Percentiles rank a stretch among this genome's conserved stretches.
These are phyloP conservation scores for Saccharomycopsis lassenensis DNA, from an alignment of 805 yeast species.

Conservation along the genomic window DNA sequence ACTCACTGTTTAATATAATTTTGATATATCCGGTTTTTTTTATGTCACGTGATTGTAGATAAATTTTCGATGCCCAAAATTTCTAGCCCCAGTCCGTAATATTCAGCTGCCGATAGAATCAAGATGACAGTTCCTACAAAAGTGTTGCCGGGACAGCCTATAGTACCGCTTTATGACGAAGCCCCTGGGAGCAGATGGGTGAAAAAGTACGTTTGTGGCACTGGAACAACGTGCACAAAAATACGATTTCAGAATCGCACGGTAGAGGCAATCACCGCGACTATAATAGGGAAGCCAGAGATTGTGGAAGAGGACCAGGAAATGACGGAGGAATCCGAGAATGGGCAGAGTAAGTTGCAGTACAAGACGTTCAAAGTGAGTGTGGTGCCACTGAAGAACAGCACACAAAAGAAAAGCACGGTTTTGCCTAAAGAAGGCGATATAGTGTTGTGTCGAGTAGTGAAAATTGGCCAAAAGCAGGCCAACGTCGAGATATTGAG, in stretches of 20 bases:
- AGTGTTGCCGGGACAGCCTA: slow-evolving; percentile 18
- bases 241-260: not conserved
- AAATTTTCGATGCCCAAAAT: no score
- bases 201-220: slow-evolving; percentile 10
- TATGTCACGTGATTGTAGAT: no score
- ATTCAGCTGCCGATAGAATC: slow-evolving; percentile 1
- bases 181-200: not conserved
- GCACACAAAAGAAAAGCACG: slow-evolving; percentile 19
- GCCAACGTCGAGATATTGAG: slow-evolving; percentile 69
- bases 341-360: not conserved
- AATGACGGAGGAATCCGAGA: not conserved
- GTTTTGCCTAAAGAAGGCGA: slow-evolving; percentile 78
- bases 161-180: slow-evolving; percentile 14
- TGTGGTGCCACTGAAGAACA: not conserved
- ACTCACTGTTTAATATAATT: no score
- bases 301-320: not conserved
- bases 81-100: no score
- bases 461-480: slow-evolving; percentile 54
- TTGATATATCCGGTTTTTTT: no score
- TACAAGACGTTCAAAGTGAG: not conserved
- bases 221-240: slow-evolving; percentile 8
- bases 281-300: slow-evolving; percentile 5
- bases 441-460: slow-evolving; percentile 65
- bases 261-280: slow-evolving; percentile 2
- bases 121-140: slow-evolving; percentile 4